Evolutionary conservation across 257 asterid species (phyloP), one percentile per base, ranked within the genome.

Genomic region (Nicotiana obtusifolia): DNA sequence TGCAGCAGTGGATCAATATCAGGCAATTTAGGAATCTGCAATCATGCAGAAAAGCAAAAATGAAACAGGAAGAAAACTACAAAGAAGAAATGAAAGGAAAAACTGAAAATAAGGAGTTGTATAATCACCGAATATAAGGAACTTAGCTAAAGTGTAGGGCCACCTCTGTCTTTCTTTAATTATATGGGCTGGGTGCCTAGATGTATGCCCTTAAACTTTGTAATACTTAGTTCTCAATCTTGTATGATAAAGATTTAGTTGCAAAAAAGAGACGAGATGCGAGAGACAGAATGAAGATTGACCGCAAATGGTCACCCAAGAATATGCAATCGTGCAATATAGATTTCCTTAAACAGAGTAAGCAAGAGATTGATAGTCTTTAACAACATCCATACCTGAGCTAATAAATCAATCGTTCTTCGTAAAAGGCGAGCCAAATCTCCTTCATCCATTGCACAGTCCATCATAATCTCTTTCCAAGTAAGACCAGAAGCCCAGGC

Each of bases 401-500:
- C 97, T 89, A 96, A 88, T 17, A 96, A 84, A 87, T 96, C 99
- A 20, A 94, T 96, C 5, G 99, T 92, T 81, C 98, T 89, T 53
- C 99, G 89, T 79, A 94, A 81, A 44, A 96, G 98, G 54, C 99
- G 98, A 44, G 99, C 98, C 71, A 96, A 89, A 90, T 94, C 99
- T 65, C 99, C 98, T 88, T 96, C 98, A 83, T 94, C 99, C 98
- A 96, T 96, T 71, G 98, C 99, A 81, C 98, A 96, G 22, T 94
- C 99, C 97, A 94, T 94, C 99, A 94, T 93, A 60, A 96, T 91
- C 92, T 96, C 98, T 87, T 87, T 92, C 99, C 99, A 96, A 17
- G 97, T 94, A 85, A 96, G 91, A 86, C 99, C 99, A 84, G 99
- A 96, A 80, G 99, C 99, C 99, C 99, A 96, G 35, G 98, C 98